Evolutionary conservation across 2,329 filamentous ascomycete species (phyloP).

Genomic region (Bipolaris cookei): DNA sequence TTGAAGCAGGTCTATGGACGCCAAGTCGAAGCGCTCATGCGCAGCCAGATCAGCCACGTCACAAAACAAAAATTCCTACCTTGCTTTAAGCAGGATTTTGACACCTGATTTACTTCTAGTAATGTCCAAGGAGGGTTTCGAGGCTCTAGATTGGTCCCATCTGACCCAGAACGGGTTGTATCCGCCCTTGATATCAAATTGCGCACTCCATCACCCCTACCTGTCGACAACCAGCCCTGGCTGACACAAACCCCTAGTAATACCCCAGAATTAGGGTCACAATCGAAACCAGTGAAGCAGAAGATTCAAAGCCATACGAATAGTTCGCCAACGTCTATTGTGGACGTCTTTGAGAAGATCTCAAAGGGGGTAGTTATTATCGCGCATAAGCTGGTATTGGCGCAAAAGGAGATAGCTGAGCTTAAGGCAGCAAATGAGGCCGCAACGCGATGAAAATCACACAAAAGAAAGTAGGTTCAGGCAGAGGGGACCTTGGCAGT

Average conservation of each 20-base stretch:
- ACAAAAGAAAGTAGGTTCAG: too few species aligned
- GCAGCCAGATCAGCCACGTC: too few species aligned
- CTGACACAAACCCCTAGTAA: conserved; percentile 24
- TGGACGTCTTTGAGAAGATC: conserved; percentile 3
- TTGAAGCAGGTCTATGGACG: too few species aligned
- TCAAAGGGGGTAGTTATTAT: conserved; percentile 6
- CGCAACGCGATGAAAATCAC: too few species aligned
- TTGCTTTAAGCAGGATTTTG: too few species aligned
- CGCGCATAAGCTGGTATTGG: background rate
- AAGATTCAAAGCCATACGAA: conserved; percentile 11
- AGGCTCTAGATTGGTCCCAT: conserved; percentile 42
- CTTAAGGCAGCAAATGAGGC: too few species aligned
- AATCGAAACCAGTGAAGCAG: too few species aligned
- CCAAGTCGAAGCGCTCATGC: too few species aligned
- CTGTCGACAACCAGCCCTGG: conserved; percentile 16
- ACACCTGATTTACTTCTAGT: conserved; percentile 32
- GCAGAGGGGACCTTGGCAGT: too few species aligned
- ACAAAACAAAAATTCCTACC: too few species aligned
- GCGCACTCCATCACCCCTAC: conserved; percentile 18
- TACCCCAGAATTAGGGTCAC: too few species aligned
- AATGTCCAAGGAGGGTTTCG: conserved; percentile 41
- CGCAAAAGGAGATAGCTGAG: background rate
- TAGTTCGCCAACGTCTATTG: conserved; percentile 6
- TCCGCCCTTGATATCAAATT: conserved; percentile 36
- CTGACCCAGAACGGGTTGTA: conserved; percentile 42